Evolutionary conservation across 116 monocot genomes (phyloP).

Genomic region (Trichopus zeylanicus): DNA sequence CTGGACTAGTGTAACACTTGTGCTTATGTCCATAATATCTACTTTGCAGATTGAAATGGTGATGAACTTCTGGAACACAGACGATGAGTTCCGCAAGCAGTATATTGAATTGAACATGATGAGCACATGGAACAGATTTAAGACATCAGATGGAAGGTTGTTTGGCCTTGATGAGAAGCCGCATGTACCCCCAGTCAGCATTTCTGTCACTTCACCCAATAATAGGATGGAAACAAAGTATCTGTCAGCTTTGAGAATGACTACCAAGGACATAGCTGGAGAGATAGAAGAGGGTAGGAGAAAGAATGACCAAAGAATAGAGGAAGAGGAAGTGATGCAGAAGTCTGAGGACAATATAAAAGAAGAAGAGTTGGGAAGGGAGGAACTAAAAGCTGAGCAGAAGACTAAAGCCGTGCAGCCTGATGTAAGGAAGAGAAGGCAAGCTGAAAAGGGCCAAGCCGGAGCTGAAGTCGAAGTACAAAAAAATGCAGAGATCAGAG

Average conservation of each 20-base stretch:
- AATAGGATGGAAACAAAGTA: background rate
- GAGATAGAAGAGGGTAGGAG: slow-evolving; percentile 17
- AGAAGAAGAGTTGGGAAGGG: slow-evolving; percentile 28
- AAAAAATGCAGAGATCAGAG: no score
- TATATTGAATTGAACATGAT: slow-evolving; percentile 60
- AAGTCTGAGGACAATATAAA: slow-evolving; percentile 22
- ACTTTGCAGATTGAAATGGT: slow-evolving; percentile 56
- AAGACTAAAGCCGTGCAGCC: no score
- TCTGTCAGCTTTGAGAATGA: slow-evolving; percentile 12
- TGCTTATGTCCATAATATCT: slow-evolving; percentile 3
- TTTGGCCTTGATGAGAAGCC: slow-evolving; percentile 59
- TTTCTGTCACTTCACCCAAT: slow-evolving; percentile 10
- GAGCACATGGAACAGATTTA: slow-evolving; percentile 57
- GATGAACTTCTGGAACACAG: slow-evolving; percentile 83
- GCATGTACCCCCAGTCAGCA: slow-evolving; percentile 8
- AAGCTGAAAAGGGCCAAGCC: no score
- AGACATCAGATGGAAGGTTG: slow-evolving; percentile 60
- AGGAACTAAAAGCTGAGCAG: no score
- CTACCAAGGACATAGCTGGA: slow-evolving; percentile 9
- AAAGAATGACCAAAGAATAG: slow-evolving; percentile 20
- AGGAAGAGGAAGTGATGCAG: slow-evolving; percentile 29
- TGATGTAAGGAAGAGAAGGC: no score
- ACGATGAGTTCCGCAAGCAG: slow-evolving; percentile 55
- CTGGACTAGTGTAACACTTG: background rate
- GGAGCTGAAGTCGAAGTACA: no score